Evolutionary conservation across 371 early-diverging fungal genomes (phyloP).

Genomic region (Mucor circinelloides): DNA sequence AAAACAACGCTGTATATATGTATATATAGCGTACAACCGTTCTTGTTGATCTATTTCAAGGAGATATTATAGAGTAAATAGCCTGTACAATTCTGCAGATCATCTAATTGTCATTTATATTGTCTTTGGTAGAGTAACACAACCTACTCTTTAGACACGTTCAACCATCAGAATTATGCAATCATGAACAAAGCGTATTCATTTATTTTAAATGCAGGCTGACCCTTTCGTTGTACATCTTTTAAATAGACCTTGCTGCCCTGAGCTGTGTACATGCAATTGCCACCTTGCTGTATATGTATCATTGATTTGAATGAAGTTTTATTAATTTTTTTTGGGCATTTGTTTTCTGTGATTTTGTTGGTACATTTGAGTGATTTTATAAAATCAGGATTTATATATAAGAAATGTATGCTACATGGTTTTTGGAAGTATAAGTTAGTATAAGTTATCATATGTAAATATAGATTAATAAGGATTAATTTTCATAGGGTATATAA

Average conservation of each 20-base stretch:
- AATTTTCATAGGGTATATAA: background rate
- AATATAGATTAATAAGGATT: background rate
- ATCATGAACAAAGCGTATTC: background rate
- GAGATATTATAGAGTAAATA: too few species aligned
- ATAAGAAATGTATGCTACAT: background rate
- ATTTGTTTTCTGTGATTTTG: background rate
- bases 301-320: background rate
- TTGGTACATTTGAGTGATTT: background rate
- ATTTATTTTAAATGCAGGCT: background rate
- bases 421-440: background rate
- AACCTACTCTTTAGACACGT: too few species aligned
- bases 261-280: background rate
- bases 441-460: background rate
- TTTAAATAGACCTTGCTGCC: background rate
- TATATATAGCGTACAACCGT: background rate
- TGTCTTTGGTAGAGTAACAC: too few species aligned
- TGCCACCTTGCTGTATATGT: background rate
- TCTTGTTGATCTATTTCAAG: too few species aligned
- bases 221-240: background rate
- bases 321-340: background rate
- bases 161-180: too few species aligned
- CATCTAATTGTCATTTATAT: too few species aligned
- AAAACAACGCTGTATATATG: background rate
- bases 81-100: too few species aligned
- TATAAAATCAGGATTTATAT: background rate